These are phyloP conservation scores for Cystofilobasidium capitatum DNA, from an alignment of 768 basidiomycete genomes.

Conservation along the genomic window DNA sequence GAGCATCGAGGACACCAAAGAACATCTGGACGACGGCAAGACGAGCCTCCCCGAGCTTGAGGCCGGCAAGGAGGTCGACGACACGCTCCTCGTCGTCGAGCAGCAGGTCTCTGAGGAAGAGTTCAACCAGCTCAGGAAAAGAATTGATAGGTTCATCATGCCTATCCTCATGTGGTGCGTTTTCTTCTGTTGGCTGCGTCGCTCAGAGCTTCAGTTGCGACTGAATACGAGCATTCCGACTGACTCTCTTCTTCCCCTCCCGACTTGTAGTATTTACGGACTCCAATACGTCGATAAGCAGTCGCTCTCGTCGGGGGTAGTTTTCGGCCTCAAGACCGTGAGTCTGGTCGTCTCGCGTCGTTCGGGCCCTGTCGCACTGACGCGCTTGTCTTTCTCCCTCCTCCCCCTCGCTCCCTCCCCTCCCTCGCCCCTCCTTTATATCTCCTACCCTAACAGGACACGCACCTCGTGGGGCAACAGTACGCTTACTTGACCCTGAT, in stretches of 20 bases:
- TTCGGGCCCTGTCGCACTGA: too few relatives aligned
- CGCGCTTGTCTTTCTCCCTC: neutral
- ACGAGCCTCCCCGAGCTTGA: neutral
- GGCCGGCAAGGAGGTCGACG: neutral
- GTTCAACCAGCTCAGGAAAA: neutral
- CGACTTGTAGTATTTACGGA: neutral
- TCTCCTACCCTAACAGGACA: conserved; percentile 8
- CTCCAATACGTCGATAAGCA: conserved; percentile 23
- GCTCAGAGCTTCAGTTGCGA: too few relatives aligned
- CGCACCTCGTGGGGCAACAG: conserved; percentile 17
- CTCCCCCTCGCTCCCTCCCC: neutral
- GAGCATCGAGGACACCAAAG: too few relatives aligned
- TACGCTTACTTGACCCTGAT: conserved; percentile 23
- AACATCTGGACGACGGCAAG: neutral
- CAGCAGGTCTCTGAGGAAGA: neutral
- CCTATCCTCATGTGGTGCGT: conserved; percentile 2
- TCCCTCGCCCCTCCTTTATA: neutral
- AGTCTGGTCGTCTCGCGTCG: too few relatives aligned
- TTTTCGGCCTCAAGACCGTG: conserved; percentile 25
- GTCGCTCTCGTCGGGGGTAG: conserved; percentile 23
- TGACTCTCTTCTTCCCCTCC: neutral
- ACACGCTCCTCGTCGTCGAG: neutral
- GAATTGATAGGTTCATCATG: neutral
- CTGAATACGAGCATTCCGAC: too few relatives aligned
- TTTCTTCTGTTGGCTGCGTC: too few relatives aligned